Evolutionary conservation across 169 alveolate species (phyloP), one percentile per base, ranked within the genome.

Genomic region (Cryptosporidium viatorum): DNA sequence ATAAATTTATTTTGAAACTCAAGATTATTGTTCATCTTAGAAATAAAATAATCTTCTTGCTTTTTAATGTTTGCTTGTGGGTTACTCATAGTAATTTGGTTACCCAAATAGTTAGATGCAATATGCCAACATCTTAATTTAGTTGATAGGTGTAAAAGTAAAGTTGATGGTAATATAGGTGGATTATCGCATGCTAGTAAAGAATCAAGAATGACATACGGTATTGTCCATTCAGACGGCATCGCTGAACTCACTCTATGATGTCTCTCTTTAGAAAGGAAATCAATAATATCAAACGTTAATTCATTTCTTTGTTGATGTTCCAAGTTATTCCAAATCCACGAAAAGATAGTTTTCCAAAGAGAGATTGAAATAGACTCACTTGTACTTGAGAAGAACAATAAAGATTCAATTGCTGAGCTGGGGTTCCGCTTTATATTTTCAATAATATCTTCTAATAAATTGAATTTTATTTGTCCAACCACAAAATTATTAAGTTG

Each of bases 81-180:
- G 4, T 43, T 60, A 23, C 62, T 16, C 35, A 23, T 43, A 45
- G 3, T 43, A 9, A 48, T 70, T 43, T 80, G 89, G 37, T 62
- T 59, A 4, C 52, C 29, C 33, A 80, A 41, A 59, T 80, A 80
- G 31, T 80, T 41, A 6, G 80, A 60, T 10, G 89, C 89, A 41
- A 65, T 62, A 62, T 80, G 89, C 89, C 89, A 80, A 65, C 89
- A 80, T 21, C 89, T 80, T n/a, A 80, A 21, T 62, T 65, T 80
- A 4, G 89, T 80, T 7, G 89, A 37, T 62, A 80, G 33, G 16
- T 80, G 89, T 29, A 80, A 33, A 18, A 80, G 75, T 26, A 80
- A 65, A 45, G 70, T 80, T 14, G 73, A 2, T 10, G 89, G 89
- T 41, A 80, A 41, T 18, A 45, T 45, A 31, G 89, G 89, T 26